Base-by-base conservation (phyloP, 1,139 yeast species). In the Meyerozyma athensensis region DNA sequence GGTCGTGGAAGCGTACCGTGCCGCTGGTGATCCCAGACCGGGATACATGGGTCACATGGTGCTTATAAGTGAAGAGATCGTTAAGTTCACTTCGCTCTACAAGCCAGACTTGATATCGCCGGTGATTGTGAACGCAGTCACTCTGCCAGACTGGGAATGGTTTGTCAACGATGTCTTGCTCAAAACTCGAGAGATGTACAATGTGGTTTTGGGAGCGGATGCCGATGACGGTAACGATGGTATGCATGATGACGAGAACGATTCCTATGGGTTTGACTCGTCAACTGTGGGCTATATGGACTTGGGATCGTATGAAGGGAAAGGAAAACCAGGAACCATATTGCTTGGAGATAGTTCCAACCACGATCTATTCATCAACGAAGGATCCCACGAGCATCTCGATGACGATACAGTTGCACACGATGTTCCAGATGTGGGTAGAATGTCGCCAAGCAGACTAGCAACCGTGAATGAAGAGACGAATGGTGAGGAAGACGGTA, bases 251-350 rank as follows among this genome's bases (percentile, higher is more conserved):
- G 68, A 61, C 21, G 58, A 51, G 19, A 20, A 34, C 20, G 34
- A 37, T 13, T n/a, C 22, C 18, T 20, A 28, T 20, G 33, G 33
- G 13, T 23, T 19, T 23, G 63, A 56, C 13, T 56, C 49, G 63
- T 68, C 53, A 54, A 72, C 52, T 37, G 64, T 72, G 1, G 66
- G 66, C 47, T 84, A 81, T 39, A 80, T 73, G 48, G 79, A 77
- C 19, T 67, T 68, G 33, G 72, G 72, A 9, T 9, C 32, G 18
- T 28, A 60, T 16, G 47, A 44, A 19, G 41, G 42, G 21, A 37
- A 41, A 30, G 40, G 40, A 8, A 38, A 44, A 13, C 56, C 56
- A 37, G 46, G 49, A 26, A 42, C 52, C 7, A 65, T 65, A 6
- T 55, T 64, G 21, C 48, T 67, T 21, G 72, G 71, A 1, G 72